Base-by-base conservation (phyloP, 768 basidiomycete species). In the Lepiota venenata region DNA sequence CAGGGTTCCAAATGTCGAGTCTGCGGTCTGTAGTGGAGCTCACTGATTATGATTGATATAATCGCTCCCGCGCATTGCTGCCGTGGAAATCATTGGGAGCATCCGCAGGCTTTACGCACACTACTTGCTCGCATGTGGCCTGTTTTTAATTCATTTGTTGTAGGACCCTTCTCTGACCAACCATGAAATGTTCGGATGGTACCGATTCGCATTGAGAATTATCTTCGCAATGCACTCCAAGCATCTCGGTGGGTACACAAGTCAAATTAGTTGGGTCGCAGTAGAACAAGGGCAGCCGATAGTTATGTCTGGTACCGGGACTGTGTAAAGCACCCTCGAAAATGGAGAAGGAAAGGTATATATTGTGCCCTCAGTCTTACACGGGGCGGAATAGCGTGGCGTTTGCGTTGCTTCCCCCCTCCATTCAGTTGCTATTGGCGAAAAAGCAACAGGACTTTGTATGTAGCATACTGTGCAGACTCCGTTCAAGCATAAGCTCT, bases 401-500 rank as follows among this genome's bases (percentile, higher is more conserved):
- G 16, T 50, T 50, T 38, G 38, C 37, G 40, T 50, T 39, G 15
- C 48, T 50, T 10, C 25, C n/a, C 16, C 20, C 14, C 36, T n/a
- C 16, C n/a, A 9, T 9, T 20, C 15, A 20, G 9, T 11, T 37
- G 20, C 14, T 16, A n/a, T 4, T 10, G 9, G 15, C 20, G n/a
- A 37, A 48, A 20, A 32, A 36, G 11, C 5, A 12, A 37, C 16
- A 16, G 4, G 11, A 25, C 3, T 25, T 2, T 25, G 25, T 5
- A 25, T 16, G 12, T 4, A 11, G 40, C 48, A 8, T 22, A 50
- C 48, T n/a, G 38, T 40, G 37, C 48, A 50, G 11, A 15, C 14
- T 27, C 21, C 18, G 22, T 50, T 50, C 36, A 40, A 14, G 62
- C 47, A 29, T 48, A 41, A 36, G n/a, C 38, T 50, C 9, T 12